phyloP scores from a whole-genome alignment of 2,329 filamentous ascomycete genomes.

The Aspergillus sclerotialis region DNA sequence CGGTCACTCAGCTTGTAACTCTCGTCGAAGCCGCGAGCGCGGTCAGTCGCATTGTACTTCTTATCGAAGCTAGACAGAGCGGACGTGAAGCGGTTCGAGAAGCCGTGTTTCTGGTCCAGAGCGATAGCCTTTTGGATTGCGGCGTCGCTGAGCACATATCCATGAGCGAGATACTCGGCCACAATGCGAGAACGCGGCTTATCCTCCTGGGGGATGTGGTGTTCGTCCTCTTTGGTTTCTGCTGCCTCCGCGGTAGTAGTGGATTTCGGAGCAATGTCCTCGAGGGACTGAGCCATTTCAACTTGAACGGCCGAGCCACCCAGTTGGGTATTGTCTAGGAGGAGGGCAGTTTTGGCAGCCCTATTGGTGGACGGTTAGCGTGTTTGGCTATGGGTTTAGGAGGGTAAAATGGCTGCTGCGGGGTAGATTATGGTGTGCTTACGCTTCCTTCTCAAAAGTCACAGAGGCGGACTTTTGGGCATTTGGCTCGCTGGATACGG shows the following conservation, averaged over 20 bases:
- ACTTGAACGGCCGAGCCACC: slow-evolving; percentile 72
- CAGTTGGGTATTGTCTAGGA: slow-evolving; percentile 94
- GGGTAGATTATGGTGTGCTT: slow-evolving; percentile 21
- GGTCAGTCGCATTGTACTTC: slow-evolving; percentile 83
- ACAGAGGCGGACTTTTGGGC: slow-evolving; percentile 80
- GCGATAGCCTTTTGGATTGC: slow-evolving; percentile 78
- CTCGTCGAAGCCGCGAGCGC: slow-evolving; percentile 74
- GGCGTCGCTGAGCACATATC: slow-evolving; percentile 72
- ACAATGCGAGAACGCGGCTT: slow-evolving; percentile 91
- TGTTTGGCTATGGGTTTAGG: background rate
- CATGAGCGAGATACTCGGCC: slow-evolving; percentile 93
- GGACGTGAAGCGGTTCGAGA: slow-evolving; percentile 70
- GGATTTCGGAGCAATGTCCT: slow-evolving; percentile 56
- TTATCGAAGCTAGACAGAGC: slow-evolving; percentile 71
- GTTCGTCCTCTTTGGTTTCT: slow-evolving; percentile 46
- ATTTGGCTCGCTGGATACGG: slow-evolving; percentile 46
- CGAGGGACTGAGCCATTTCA: slow-evolving; percentile 60
- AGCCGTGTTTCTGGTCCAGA: slow-evolving; percentile 82
- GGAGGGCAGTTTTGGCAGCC: slow-evolving; percentile 90
- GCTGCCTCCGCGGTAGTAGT: slow-evolving; percentile 49
- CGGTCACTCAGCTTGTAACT: slow-evolving; percentile 75
- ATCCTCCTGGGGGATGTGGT: slow-evolving; percentile 86
- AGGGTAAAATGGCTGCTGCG: slow-evolving; percentile 9
- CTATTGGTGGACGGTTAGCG: slow-evolving; percentile 17
- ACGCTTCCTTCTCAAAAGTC: slow-evolving; percentile 90